Evolutionary conservation across 2,329 filamentous ascomycete species (phyloP).

Genomic region (Alternaria incomplexa): DNA sequence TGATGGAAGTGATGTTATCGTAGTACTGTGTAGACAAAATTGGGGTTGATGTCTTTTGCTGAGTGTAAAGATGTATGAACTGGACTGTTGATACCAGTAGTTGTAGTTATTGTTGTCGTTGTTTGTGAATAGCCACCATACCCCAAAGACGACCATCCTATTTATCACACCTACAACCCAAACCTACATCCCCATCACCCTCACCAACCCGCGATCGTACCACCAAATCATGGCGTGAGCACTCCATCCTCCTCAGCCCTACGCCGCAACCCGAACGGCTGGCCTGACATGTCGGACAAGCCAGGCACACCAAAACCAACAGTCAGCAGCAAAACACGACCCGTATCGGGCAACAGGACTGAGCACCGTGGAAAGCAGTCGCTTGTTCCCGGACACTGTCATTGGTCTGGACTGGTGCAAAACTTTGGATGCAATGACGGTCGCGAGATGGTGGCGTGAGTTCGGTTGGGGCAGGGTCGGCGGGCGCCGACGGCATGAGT

Average conservation of each 20-base stretch:
- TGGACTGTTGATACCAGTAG: not conserved
- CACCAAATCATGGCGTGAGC: slow-evolving; percentile 7
- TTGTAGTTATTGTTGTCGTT: not conserved
- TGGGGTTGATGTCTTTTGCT: not conserved
- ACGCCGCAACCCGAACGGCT: not conserved
- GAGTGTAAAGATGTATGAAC: not conserved
- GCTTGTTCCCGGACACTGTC: slow-evolving; percentile 6
- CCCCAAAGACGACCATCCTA: not conserved
- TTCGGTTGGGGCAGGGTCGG: slow-evolving; percentile 16
- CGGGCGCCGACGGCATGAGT: slow-evolving; percentile 25
- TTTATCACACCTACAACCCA: not conserved
- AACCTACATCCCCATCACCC: not conserved
- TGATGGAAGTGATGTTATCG: not conserved
- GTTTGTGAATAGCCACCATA: not conserved
- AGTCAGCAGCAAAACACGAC: not conserved
- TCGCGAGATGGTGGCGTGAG: slow-evolving; percentile 37
- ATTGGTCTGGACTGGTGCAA: not conserved
- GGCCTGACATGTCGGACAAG: slow-evolving; percentile 7
- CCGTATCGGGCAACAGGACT: not conserved
- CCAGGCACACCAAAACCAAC: not conserved
- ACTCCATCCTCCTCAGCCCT: not conserved
- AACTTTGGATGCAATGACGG: not conserved
- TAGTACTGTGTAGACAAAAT: not conserved
- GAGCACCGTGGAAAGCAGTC: not conserved
- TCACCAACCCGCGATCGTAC: not conserved